Conservation (phyloP, 164 flowering plant species). For the Echeveria elegans region DNA sequence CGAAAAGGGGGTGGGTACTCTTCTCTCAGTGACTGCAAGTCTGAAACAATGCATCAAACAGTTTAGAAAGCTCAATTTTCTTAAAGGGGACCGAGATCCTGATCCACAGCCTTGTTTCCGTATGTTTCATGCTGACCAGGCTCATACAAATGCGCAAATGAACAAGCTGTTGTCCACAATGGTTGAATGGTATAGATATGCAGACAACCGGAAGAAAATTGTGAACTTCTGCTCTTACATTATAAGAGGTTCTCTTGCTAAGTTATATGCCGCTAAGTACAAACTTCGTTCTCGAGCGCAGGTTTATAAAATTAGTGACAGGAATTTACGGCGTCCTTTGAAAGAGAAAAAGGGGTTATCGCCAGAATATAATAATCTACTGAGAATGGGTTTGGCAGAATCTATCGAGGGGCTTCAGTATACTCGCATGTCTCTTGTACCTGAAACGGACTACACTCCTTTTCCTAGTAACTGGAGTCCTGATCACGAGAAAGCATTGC, state of each 20-base stretch:
- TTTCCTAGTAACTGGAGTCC: neutral
- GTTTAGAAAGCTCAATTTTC: neutral
- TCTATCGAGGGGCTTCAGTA: neutral
- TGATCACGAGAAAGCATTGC: neutral
- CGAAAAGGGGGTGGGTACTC: neutral
- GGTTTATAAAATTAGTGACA: constrained; percentile 58
- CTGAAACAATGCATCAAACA: neutral
- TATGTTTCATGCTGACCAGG: constrained; percentile 30
- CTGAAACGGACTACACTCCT: neutral
- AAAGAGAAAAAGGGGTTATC: constrained; percentile 85
- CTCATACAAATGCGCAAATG: constrained; percentile 40
- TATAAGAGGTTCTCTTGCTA: constrained; percentile 89
- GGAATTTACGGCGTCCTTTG: constrained; percentile 80
- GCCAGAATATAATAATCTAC: neutral
- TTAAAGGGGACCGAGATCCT: neutral
- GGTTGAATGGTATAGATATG: constrained; percentile 90
- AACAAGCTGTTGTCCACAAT: constrained; percentile 79
- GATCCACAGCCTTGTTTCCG: constrained; percentile 78
- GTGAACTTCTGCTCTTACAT: constrained; percentile 72
- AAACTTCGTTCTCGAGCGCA: constrained; percentile 94
- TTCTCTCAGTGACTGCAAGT: neutral
- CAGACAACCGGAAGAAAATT: constrained; percentile 84
- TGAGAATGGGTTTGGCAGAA: neutral
- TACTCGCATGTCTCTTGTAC: neutral
- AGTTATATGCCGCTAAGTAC: constrained; percentile 97